A percentile compares a stretch with the other conserved stretches of the same genome.
Conservation (phyloP, 169 alveolate genomes). For the Eimeria brunetti region DNA sequence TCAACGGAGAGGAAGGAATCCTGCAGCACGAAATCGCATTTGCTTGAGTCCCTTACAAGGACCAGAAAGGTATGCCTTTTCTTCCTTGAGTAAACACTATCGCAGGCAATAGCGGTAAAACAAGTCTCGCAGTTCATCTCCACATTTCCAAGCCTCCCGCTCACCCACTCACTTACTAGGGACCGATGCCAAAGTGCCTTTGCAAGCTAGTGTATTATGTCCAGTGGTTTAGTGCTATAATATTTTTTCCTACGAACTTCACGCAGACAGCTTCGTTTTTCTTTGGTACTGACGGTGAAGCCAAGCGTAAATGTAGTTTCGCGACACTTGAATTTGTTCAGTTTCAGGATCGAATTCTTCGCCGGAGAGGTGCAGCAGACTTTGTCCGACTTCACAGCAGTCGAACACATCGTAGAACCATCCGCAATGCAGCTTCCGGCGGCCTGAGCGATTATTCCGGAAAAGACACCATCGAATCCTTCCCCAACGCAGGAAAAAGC, state of each 20-base stretch:
- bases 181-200: background rate
- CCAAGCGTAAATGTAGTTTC: background rate
- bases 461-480: background rate
- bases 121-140: background rate
- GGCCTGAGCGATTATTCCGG: slow-evolving; percentile 39
- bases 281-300: background rate
- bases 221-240: background rate
- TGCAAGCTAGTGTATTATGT: background rate
- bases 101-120: background rate
- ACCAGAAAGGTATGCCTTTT: background rate
- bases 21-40: background rate
- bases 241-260: background rate
- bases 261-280: background rate
- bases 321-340: background rate
- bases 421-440: background rate
- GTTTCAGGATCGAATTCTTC: slow-evolving; percentile 1
- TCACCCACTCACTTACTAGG: background rate
- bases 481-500: background rate
- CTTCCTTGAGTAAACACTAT: background rate
- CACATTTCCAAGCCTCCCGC: background rate
- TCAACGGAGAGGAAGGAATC: slow-evolving; percentile 2
- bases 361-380: background rate
- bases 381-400: background rate
- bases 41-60: background rate
- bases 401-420: background rate